Base-by-base conservation (phyloP, 1,284 basidiomycete genomes). In the Heterobasidion annosum region DNA sequence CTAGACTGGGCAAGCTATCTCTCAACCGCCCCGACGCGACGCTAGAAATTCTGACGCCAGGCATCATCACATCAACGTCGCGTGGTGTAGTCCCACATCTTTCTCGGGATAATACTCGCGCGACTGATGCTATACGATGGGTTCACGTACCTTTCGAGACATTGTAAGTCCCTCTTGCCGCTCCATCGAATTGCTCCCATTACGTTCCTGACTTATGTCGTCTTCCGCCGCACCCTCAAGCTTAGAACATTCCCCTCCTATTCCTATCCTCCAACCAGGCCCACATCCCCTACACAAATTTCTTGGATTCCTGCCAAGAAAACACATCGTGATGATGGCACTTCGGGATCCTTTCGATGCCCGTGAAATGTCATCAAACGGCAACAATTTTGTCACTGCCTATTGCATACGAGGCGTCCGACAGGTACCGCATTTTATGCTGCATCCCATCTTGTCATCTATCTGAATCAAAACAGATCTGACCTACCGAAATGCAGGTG, bases 1-100 rank as follows among this genome's bases (percentile, higher is more conserved):
- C 59, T 35, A 54, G 64, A 19, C 46, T 65, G 8, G 64, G 64
- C 15, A 52, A 33, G 1, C 32, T 64, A 0, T 51, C 59, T 3
- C 40, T 63, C 3, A 54, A 54, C 8, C 58, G 64, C 8, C 34
- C 34, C 33, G 58, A 59, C 12, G 40, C 52, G 6, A 25, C 54
- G 0, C 54, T 76, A 51, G 65, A 69, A 19, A 69, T 86, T 19
- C 61, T 69, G 25, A 91, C 88, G 0, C 88, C 88, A 0, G 76
- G 74, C 1, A 58, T 88, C 47, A 66, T 89, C 34, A 73, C 79
- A 0, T 68, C 76, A 4, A 86, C 88, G 8, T 84, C 83, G 47
- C 81, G 87, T 25, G 90, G 90, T 0, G 70, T 85, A 32, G 73
- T 91, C 0, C 83, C 84, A 2, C 90, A 92, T 68, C 70, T 91